Base-by-base conservation (phyloP, 495 filamentous ascomycete species). In the Arthonia radiata region DNA sequence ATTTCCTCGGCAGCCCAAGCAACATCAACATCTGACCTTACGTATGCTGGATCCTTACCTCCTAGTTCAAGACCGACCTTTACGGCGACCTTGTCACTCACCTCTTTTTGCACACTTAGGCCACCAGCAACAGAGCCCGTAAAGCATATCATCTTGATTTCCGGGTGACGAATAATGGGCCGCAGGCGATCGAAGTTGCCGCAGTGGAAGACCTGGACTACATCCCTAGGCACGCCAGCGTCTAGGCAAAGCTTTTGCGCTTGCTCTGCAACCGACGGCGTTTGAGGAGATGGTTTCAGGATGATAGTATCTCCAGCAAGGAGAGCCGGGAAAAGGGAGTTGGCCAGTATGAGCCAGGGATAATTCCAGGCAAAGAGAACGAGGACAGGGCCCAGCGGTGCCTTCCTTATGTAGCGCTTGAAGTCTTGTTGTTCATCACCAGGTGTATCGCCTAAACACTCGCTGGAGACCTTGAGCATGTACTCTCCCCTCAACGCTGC, bases 361-460 rank as follows among this genome's bases (percentile, higher is more conserved):
- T 93, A 93, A 79, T 93, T 93, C 82, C 82, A 93, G 8, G 82
- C 75, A 50, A 93, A 92, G 30, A 93, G 62, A 37, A 90, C 60
- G 28, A 92, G 53, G 15, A 78, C 71, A 4, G 78, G 72, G 4
- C 82, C 82, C 18, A 92, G 58, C 1, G 82, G 76, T 9, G 72
- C 64, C 40, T 86, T 83, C 38, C 68, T 67, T 46, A 92, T 86
- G 41, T 71, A 89, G 17, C 83, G 56, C 52, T 71, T 80, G 57
- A 90, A 90, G 0, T 80, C 81, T 31, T 70, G 64, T 45, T 93
- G 74, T 1, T 60, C 47, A 37, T 90, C 77, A 0, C 82, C 82
- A 11, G 64, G 56, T 0, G 76, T 78, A 37, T 82, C 73, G 29
- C 55, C 54, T 29, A 90, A 53, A 2, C 56, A 58, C n/a, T 74